Base-by-base conservation (phyloP, 306 rosid species). In the Lathyrus aphaca region DNA sequence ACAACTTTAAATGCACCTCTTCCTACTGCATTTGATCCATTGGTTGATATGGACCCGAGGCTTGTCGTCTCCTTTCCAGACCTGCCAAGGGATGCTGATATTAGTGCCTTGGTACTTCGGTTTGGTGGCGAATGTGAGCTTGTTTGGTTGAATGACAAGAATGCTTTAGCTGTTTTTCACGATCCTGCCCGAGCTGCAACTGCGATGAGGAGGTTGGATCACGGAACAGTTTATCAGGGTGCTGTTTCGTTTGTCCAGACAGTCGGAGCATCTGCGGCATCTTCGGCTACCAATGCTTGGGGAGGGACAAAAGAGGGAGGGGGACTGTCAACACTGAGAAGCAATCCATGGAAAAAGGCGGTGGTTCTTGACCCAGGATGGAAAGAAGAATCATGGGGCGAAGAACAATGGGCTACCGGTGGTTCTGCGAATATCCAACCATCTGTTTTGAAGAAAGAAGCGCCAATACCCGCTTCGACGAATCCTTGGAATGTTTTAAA, bases 181-280 rank as follows among this genome's bases (percentile, higher is more conserved):
- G 98, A 92, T 83, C 95, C 98, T 65, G 95, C 88, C 23, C 83
- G 98, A 71, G 96, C 98, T 5, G 98, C 96, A 45, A 92, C 98
- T 44, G 98, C 98, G 3, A 86, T 90, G 96, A 89, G 98, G 81
- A 88, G 98, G 83, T 81, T 92, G 87, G 98, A 92, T 85, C 87
- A 92, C 13, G 96, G 88, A 29, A 53, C 91, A 48, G 79, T 78
- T n/a, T 92, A 92, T 77, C 86, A 81, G 13, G 98, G 98, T 10
- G 98, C 93, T 81, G 78, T 85, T 68, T 54, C 72, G 55, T 76
- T 75, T 73, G 80, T 57, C 17, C 80, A 81, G 2, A 80, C 53
- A 72, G 74, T 45, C 14, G 84, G 87, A 29, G 72, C 81, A 37
- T 74, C 80, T 0, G 67, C 39, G 1, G 75, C 86, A 5, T 76